Conservation (phyloP, 805 yeast genomes). For the Saccharomycopsis selenospora region DNA sequence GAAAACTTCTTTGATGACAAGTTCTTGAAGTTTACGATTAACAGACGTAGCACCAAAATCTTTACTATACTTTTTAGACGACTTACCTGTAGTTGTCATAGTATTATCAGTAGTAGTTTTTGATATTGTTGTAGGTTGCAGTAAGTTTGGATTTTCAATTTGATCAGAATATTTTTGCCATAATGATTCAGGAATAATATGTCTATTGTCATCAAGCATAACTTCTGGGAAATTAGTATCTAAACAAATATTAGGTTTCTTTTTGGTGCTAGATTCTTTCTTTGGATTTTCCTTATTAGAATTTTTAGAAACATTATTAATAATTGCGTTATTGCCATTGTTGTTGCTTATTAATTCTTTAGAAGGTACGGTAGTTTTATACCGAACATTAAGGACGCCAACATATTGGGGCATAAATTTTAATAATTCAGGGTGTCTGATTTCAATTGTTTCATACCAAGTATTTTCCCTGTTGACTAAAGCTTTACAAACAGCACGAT, state of each 20-base stretch:
- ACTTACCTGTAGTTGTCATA: neutral
- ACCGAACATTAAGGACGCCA: conserved; percentile 90
- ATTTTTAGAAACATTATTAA: conserved; percentile 4
- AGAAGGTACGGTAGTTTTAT: conserved; percentile 40
- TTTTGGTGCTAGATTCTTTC: conserved; percentile 23
- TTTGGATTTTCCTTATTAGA: conserved; percentile 22
- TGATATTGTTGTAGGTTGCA: neutral
- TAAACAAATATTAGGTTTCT: conserved; percentile 19
- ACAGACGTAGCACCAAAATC: conserved; percentile 57
- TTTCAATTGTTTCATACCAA: conserved; percentile 88
- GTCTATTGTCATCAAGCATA: conserved; percentile 84
- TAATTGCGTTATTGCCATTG: conserved; percentile 8
- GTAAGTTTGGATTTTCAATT: neutral
- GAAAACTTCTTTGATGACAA: conserved; percentile 68
- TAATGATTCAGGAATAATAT: conserved; percentile 78
- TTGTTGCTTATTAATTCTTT: conserved; percentile 22
- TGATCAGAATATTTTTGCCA: conserved; percentile 52
- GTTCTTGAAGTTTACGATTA: conserved; percentile 63
- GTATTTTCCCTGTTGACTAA: conserved; percentile 81
- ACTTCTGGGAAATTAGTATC: conserved; percentile 57
- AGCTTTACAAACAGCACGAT: conserved; percentile 89
- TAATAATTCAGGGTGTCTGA: conserved; percentile 64
- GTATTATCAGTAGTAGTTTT: neutral
- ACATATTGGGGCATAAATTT: conserved; percentile 89
- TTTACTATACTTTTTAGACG: neutral